Conservation (phyloP, 202 grass and related monocot species). For the Setaria italica region DNA sequence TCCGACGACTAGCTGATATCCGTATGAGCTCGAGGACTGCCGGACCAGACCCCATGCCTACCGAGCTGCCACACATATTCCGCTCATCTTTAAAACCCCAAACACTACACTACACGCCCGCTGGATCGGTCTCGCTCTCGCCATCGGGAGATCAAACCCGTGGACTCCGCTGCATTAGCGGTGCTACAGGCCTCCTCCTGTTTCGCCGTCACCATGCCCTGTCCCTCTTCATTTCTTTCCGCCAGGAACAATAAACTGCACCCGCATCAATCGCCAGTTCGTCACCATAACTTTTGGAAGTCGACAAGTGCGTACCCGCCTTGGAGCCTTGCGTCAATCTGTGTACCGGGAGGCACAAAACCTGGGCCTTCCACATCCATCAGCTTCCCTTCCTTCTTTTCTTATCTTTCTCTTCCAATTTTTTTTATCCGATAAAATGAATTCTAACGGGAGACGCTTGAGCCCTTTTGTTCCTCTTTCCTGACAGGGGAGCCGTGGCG, state of each 20-base stretch:
- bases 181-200: no score
- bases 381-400: background rate
- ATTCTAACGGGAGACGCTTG: background rate
- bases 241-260: background rate
- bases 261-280: background rate
- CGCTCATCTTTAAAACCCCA: no score
- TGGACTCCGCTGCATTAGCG: background rate
- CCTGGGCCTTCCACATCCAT: background rate
- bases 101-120: no score
- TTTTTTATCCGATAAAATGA: background rate
- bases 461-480: no score
- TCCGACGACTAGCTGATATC: no score
- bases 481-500: background rate
- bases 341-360: background rate
- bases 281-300: background rate
- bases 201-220: no score
- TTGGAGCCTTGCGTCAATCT: background rate
- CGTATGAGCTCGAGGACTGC: no score
- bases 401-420: background rate
- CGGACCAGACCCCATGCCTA: no score
- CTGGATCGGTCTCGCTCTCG: background rate
- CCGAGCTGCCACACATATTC: no score
- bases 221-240: no score
- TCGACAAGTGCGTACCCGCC: background rate
- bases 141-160: background rate